Conservation (phyloP, 495 filamentous ascomycete genomes). For the Talaromyces proteolyticus region DNA sequence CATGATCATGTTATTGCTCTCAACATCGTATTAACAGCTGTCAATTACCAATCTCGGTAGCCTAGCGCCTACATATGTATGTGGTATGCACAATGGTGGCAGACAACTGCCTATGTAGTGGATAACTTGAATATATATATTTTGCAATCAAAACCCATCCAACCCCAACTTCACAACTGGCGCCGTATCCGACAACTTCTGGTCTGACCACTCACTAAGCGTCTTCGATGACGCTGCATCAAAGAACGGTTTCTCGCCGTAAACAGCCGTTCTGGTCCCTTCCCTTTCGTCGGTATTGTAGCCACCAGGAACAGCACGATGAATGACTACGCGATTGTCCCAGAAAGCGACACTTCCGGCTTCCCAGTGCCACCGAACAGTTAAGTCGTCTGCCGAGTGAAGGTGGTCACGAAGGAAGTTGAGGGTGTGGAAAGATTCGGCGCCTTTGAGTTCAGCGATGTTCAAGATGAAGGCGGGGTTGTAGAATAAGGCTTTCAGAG, state of each 20-base stretch:
- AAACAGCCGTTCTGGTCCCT: slow-evolving; percentile 48
- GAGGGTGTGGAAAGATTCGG: slow-evolving; percentile 37
- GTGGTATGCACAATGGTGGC: no score
- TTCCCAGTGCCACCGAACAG: slow-evolving; percentile 50
- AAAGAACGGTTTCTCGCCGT: slow-evolving; percentile 39
- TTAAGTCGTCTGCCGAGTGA: slow-evolving; percentile 47
- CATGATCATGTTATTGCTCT: no score
- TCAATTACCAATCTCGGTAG: no score
- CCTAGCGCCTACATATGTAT: no score
- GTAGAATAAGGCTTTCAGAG: slow-evolving; percentile 44
- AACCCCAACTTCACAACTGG: slow-evolving; percentile 1
- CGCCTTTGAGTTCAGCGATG: slow-evolving; percentile 46
- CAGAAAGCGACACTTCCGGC: slow-evolving; percentile 49
- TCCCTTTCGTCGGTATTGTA: slow-evolving; percentile 36
- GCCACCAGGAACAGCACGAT: slow-evolving; percentile 46
- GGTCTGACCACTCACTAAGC: background rate
- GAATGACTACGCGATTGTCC: slow-evolving; percentile 43
- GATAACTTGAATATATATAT: no score
- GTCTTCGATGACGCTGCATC: background rate
- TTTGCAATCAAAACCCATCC: slow-evolving; percentile 4
- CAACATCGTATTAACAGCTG: no score
- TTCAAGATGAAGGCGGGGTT: slow-evolving; percentile 45
- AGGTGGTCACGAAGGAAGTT: slow-evolving; percentile 47
- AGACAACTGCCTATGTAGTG: no score
- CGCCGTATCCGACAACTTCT: background rate